Base-by-base conservation (phyloP, 1,284 basidiomycete species). In the Naganishia liquefaciens region DNA sequence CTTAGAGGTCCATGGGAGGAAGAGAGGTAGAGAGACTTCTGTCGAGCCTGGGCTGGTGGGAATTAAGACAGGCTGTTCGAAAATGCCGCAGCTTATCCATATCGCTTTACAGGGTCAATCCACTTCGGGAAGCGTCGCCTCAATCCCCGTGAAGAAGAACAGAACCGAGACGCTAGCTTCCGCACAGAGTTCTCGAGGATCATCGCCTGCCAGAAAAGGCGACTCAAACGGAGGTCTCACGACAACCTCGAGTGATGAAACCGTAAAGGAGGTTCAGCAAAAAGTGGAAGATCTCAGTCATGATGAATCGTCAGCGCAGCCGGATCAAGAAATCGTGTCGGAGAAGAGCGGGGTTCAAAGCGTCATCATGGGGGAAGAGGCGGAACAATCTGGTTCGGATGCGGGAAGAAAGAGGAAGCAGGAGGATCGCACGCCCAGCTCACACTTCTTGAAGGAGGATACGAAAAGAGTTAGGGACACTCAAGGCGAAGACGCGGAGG, bases 111-210 rank as follows among this genome's bases (percentile, higher is more conserved):
- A 62, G 64, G 23, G 25, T 19, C 54, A 65, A 13, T 66, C 65
- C 25, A 17, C 66, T 10, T 55, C 70, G 3, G 52, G 66, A 33
- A 40, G 60, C 10, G 57, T 61, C 6, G 39, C 62, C 1, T 58
- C 70, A n/a, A 66, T 74, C 37, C 70, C 70, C 30, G 62, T 72
- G n/a, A 78, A 78, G 71, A 77, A 77, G 73, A 76, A 78, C 67
- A 71, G 76, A n/a, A 55, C 74, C 19, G 74, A 64, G 30, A 21
- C 40, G 13, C 69, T 28, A 46, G 67, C 19, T 62, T 63, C 21
- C 39, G 64, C 27, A 40, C 63, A 62, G 50, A 62, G 60, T 27
- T 67, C 62, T 28, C 39, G 40, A 40, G 46, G 37, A 13, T 25
- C 40, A 42, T 49, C 54, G 21, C 54, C 51, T 40, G 57, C 47